phyloP scores from a whole-genome alignment of 345 rosid genomes.

The Acer campestre region DNA sequence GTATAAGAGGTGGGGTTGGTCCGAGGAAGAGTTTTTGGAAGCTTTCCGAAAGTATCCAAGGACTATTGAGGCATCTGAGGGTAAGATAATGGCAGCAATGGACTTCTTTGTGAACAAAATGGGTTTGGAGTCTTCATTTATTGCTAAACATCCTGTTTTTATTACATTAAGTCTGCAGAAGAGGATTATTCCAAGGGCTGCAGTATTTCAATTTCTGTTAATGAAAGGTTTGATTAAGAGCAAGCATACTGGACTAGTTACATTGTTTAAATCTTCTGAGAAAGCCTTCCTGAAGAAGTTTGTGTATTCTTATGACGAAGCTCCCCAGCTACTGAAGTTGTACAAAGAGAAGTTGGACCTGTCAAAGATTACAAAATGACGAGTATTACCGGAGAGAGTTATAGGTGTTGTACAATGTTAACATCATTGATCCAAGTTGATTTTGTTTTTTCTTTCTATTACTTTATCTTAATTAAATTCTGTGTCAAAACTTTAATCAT shows the following conservation, averaged over 20 bases:
- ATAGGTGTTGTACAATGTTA: not conserved
- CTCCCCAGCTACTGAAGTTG: slow-evolving; percentile 16
- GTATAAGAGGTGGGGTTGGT: slow-evolving; percentile 34
- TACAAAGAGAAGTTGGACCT: slow-evolving; percentile 15
- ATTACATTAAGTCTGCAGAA: not conserved
- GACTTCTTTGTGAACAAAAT: slow-evolving; percentile 26
- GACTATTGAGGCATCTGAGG: not conserved
- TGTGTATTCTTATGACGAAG: slow-evolving; percentile 17
- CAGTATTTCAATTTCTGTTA: slow-evolving; percentile 12
- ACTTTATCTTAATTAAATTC: too few species aligned
- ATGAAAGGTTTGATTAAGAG: slow-evolving; percentile 25
- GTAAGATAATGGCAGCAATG: slow-evolving; percentile 18
- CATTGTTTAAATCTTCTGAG: slow-evolving; percentile 2
- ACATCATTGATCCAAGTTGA: too few species aligned
- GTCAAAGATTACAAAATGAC: not conserved
- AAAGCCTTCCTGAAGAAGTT: slow-evolving; percentile 14
- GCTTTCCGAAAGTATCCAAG: slow-evolving; percentile 13
- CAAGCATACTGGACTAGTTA: not conserved
- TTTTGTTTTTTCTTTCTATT: too few species aligned
- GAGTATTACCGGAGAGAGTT: too few species aligned
- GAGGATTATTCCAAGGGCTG: not conserved
- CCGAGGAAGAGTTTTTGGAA: slow-evolving; percentile 22
- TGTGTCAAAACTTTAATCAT: too few species aligned
- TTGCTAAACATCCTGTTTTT: slow-evolving; percentile 1
- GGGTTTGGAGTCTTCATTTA: slow-evolving; percentile 5